Conservation (phyloP, 805 yeast genomes). For the Wickerhamomyces chaumierensis region DNA sequence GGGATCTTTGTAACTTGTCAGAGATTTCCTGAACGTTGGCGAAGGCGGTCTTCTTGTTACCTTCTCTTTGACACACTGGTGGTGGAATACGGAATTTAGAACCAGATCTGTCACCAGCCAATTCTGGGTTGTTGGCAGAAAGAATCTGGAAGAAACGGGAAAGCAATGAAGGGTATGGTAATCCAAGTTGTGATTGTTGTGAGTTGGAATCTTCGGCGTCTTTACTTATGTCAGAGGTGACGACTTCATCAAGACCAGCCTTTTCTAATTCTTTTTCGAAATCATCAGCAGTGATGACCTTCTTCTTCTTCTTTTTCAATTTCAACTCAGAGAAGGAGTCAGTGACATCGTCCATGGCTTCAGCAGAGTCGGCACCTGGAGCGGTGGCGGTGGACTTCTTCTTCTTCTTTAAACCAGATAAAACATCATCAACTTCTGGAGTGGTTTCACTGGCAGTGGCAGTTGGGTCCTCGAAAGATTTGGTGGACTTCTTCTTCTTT, state of each 20-base stretch:
- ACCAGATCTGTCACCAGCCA: slow-evolving; percentile 92
- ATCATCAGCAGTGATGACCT: slow-evolving; percentile 49
- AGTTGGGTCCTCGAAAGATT: slow-evolving; percentile 23
- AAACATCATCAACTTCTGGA: slow-evolving; percentile 46
- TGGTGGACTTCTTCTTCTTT: slow-evolving; percentile 63
- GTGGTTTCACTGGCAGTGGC: slow-evolving; percentile 27
- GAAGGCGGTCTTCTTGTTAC: slow-evolving; percentile 90
- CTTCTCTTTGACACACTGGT: slow-evolving; percentile 94
- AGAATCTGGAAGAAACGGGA: slow-evolving; percentile 78
- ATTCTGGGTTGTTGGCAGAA: slow-evolving; percentile 91
- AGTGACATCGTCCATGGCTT: slow-evolving; percentile 30
- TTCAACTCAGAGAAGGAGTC: slow-evolving; percentile 64
- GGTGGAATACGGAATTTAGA: slow-evolving; percentile 95
- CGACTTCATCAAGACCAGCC: slow-evolving; percentile 66
- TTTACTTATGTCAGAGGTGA: slow-evolving; percentile 14
- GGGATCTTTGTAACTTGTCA: slow-evolving; percentile 87
- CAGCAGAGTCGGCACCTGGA: slow-evolving; percentile 19
- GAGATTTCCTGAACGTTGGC: slow-evolving; percentile 94
- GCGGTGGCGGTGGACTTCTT: slow-evolving; percentile 43
- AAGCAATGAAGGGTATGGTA: slow-evolving; percentile 68
- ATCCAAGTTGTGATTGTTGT: slow-evolving; percentile 37
- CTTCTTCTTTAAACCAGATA: slow-evolving; percentile 77
- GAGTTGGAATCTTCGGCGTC: slow-evolving; percentile 16
- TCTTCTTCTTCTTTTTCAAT: slow-evolving; percentile 72
- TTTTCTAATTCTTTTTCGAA: slow-evolving; percentile 83